Base-by-base conservation (phyloP, 306 rosid genomes). In the Malus fusca region DNA sequence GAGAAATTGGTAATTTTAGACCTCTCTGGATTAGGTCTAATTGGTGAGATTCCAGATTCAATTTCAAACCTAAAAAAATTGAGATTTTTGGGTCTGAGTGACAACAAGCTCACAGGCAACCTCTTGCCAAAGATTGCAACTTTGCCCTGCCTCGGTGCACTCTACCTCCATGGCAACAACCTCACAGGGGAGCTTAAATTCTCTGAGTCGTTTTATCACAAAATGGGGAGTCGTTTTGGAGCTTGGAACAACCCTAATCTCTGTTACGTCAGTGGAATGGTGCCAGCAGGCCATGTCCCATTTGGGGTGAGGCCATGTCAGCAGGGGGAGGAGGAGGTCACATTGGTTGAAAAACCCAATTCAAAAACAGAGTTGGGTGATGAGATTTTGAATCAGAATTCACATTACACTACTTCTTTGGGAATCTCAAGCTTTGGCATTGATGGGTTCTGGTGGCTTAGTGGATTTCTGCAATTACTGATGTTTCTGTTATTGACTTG, bases 191-290 rank as follows among this genome's bases (percentile, higher is more conserved):
- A 80, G 82, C 77, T 95, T 75, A 74, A 85, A 71, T 95, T 95
- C 84, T 74, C 96, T 11, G 78, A 71, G 35, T 60, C 68, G 82
- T 91, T 95, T 82, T 88, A 88, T 66, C 78, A 79, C 23, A 92
- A 87, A 85, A 72, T 90, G 94, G 94, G 95, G 13, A 88, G 93
- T 73, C 88, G 97, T 65, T 94, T 94, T 82, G 93, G 97, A 61
- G 97, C 90, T 11, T 85, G 90, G 96, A 84, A 75, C 77, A 95
- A 95, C 69, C 91, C 98, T 2, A 84, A 89, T 83, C 91, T 95
- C 74, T 95, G 98, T 52, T 90, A 83, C 88, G 75, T 70, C 15
- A 70, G 75, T 77, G 88, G 80, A 72, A 75, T 66, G 75, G 76
- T 79, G 77, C 83, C 88, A 69, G 46, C 80, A 35, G 80, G 33